Base-by-base conservation (phyloP, 2,329 filamentous ascomycete species). In the Diatrype stigma region DNA sequence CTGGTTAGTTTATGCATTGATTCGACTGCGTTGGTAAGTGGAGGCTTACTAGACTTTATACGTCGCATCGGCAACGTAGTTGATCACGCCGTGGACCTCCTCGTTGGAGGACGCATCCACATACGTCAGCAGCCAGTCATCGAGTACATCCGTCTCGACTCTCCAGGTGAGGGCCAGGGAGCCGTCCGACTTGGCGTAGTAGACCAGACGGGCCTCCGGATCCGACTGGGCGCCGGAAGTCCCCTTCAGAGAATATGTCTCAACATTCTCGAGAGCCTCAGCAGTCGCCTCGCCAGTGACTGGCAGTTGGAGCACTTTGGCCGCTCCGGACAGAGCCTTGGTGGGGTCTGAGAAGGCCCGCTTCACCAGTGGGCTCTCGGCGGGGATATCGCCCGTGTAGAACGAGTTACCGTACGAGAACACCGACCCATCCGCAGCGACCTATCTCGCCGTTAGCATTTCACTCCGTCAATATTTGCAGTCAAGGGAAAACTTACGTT, bases 51-150 rank as follows among this genome's bases (percentile, higher is more conserved):
- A 84, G 49, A 84, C 81, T 56, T 78, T 62, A 60, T 81, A 79
- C 8, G 73, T 75, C 2, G 78, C 79, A 28, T 82, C 77, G 6
- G 76, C 70, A 44, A 80, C 76, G 52, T 81, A 84, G 66, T 84
- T 78, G 22, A 81, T 74, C 19, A 82, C 79, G 47, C 74, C 78
- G 46, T 78, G 69, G 8, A 84, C 60, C 45, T 76, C 64, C 19
- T 72, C 69, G 30, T 72, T 73, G 47, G 70, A 70, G 4, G 65
- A 62, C 4, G 78, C 77, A 47, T 83, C 76, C 30, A 83, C 73
- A 57, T 84, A 84, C 2, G 77, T 77, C 40, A 81, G 64, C n/a
- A 84, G 72, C 79, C 79, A 84, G 66, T 82, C 79, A 53, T 76
- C 73, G 8, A 70, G 52, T 38, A 81, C 64, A 51, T 84, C 79